Evolutionary conservation across 257 asterid genomes (phyloP), one percentile per base, ranked within the genome.

Genomic region (Ligustrum vulgare): DNA sequence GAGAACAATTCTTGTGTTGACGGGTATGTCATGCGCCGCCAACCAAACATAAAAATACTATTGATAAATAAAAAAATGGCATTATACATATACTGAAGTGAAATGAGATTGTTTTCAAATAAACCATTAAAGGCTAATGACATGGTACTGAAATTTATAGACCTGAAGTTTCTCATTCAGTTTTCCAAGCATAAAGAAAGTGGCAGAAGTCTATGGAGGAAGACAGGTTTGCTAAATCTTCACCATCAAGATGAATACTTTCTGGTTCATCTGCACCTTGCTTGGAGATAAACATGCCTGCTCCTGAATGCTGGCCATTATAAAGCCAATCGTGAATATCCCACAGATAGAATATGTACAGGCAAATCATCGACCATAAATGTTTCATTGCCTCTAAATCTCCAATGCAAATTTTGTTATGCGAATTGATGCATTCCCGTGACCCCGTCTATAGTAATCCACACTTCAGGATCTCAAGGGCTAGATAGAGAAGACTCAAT

Each of bases 321-420:
- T 86, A 93, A 36, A 91, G 77, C 98, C 98, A 93, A 35, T 88
- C 98, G 74, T 91, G 96, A 60, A 93, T 97, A 7, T 93, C 97
- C 96, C 97, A 93, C 79, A 93, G n/a, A n/a, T n/a, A n/a, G 73
- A 25, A 93, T 82, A 69, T 91, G 91, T 66, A 93, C 91, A 5
- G 83, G 84, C 37, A 81, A 79, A 73, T 78, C 77, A 68, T 88
- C 98, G 83, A 93, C 91, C 37, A 56, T 13, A 10, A 93, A 79
- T 1, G 84, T 91, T 67, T 93, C 97, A 35, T 91, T 91, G 36
- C 97, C 98, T 77, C 98, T 84, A 54, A 93, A 93, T 80, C 94
- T 90, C 98, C 98, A 93, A 32, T 91, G 95, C 82, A 93, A 72
- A 68, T 92, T 92, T 92, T 10, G 88, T 80, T 2, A 93, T 78